Conservation (phyloP, 1,284 basidiomycete species). For the Somion occarium region DNA sequence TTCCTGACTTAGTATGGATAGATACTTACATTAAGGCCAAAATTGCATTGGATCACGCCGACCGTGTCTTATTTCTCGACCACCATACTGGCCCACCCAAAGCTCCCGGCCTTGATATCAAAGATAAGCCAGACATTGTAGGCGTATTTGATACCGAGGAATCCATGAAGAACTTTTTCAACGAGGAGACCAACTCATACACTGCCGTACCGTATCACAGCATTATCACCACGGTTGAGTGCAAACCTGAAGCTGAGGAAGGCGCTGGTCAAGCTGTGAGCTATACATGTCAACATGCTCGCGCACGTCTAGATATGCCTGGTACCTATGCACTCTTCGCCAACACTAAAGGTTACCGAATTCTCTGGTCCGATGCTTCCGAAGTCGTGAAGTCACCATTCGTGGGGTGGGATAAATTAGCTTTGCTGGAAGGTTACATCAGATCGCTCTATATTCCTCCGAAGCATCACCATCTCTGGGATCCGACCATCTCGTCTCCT, state of each 20-base stretch:
- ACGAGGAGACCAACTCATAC: not conserved
- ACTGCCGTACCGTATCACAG: not conserved
- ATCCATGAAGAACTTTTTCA: not conserved
- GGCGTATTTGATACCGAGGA: not conserved
- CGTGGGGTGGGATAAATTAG: not conserved
- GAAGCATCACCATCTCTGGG: constrained; percentile 3
- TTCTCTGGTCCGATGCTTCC: constrained; percentile 8
- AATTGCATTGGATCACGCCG: not conserved
- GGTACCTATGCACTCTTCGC: constrained; percentile 1
- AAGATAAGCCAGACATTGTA: not conserved
- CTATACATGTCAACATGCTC: constrained; percentile 5
- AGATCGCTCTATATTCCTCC: constrained; percentile 11
- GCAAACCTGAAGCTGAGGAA: not conserved
- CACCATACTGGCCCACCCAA: constrained; percentile 2
- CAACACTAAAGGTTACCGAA: not conserved
- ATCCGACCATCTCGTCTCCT: constrained; percentile 5
- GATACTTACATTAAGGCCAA: not conserved
- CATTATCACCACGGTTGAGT: constrained; percentile 1
- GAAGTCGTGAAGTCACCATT: constrained; percentile 2
- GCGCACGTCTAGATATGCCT: constrained; percentile 6
- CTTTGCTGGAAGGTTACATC: constrained; percentile 4
- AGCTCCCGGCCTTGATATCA: not conserved
- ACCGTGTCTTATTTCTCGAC: constrained; percentile 5
- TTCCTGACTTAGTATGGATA: not conserved
- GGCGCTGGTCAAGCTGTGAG: not conserved